These are phyloP conservation scores for Cafeteria roenbergensis DNA, from an alignment of 108 stramenopile genomes.

Conservation along the genomic window DNA sequence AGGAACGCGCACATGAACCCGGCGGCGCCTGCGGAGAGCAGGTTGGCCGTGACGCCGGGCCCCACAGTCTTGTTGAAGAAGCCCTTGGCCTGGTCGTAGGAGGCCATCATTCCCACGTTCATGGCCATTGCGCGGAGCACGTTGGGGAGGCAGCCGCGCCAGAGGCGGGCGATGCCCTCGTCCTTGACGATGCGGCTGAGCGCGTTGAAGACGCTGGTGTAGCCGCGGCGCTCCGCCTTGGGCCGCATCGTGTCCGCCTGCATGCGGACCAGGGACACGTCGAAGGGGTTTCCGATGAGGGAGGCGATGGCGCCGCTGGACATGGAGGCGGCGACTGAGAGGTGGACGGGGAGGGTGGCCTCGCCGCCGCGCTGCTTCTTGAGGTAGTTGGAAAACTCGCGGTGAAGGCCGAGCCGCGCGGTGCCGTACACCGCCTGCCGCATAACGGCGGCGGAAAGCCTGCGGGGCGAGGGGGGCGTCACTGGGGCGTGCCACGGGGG, in stretches of 20 bases:
- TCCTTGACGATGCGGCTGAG: slow-evolving; percentile 66
- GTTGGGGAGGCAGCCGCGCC: slow-evolving; percentile 81
- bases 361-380: slow-evolving; percentile 59
- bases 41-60: slow-evolving; percentile 6
- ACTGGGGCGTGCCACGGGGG: slow-evolving; percentile 59
- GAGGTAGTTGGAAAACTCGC: slow-evolving; percentile 74
- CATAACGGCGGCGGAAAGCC: slow-evolving; percentile 85
- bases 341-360: slow-evolving; percentile 63
- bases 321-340: slow-evolving; percentile 80
- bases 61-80: slow-evolving; percentile 49
- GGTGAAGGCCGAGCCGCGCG: slow-evolving; percentile 91
- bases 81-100: slow-evolving; percentile 95
- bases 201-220: slow-evolving; percentile 93
- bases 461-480: slow-evolving; percentile 48
- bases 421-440: slow-evolving; percentile 95
- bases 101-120: slow-evolving; percentile 98
- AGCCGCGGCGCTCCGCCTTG: slow-evolving; percentile 67
- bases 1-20: slow-evolving; percentile 90
- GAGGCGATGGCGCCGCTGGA: slow-evolving; percentile 81
- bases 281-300: slow-evolving; percentile 90
- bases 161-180: slow-evolving; percentile 82
- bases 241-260: slow-evolving; percentile 88
- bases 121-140: slow-evolving; percentile 90
- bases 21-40: slow-evolving; percentile 27
- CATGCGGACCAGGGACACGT: slow-evolving; percentile 86